phyloP scores from a whole-genome alignment of 164 flowering plant genomes.

The Platanus orientalis region DNA sequence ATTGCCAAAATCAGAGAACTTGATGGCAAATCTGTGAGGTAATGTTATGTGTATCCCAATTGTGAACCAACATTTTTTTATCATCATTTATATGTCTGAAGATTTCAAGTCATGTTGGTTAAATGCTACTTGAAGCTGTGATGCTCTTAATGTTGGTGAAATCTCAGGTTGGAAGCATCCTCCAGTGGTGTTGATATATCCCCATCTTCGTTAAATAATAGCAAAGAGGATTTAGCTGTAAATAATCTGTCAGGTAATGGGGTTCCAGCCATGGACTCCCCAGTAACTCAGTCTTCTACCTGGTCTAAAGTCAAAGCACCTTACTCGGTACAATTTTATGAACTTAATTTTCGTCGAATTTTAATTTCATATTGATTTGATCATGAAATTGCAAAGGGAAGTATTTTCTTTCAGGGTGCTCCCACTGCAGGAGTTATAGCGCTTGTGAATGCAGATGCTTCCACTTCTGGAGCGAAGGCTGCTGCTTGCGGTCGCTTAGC shows the following conservation, averaged over 20 bases:
- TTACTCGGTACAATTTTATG: slow-evolving; percentile 30
- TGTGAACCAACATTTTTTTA: neutral
- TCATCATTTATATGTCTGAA: neutral
- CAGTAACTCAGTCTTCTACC: slow-evolving; percentile 21
- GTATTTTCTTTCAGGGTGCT: slow-evolving; percentile 33
- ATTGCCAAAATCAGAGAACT: slow-evolving; percentile 43
- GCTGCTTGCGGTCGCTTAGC: slow-evolving; percentile 79
- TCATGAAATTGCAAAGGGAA: slow-evolving; percentile 9
- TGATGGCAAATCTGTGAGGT: slow-evolving; percentile 73
- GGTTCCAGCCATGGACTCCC: slow-evolving; percentile 20
- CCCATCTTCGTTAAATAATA: slow-evolving; percentile 26
- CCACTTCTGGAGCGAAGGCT: slow-evolving; percentile 85
- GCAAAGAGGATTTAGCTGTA: slow-evolving; percentile 12
- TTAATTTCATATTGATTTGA: neutral
- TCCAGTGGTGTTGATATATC: slow-evolving; percentile 50
- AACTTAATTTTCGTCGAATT: neutral
- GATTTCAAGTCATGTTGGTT: neutral
- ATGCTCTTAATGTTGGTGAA: neutral
- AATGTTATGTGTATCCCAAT: slow-evolving; percentile 3
- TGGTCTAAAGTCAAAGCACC: slow-evolving; percentile 27
- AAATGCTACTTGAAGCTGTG: no score
- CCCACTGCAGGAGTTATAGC: slow-evolving; percentile 35
- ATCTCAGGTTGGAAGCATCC: slow-evolving; percentile 75
- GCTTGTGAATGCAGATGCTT: slow-evolving; percentile 57
- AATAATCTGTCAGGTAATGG: slow-evolving; percentile 27